phyloP scores from a whole-genome alignment of 106 monocot species.

The Acorus calamus region DNA sequence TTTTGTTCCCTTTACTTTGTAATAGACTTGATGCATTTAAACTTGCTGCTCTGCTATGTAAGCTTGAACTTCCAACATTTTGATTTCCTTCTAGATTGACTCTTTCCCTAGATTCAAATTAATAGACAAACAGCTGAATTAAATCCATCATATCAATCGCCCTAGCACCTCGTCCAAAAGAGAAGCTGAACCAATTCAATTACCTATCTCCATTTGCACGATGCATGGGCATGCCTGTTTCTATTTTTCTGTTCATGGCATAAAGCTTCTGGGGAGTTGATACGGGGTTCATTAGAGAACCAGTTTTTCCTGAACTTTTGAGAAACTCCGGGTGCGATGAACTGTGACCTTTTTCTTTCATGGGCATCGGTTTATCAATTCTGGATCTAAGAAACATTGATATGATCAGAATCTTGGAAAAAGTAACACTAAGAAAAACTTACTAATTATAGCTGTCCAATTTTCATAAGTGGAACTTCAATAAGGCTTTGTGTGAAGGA shows the following conservation, averaged over 20 bases:
- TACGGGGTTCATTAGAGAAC: slow-evolving; percentile 13
- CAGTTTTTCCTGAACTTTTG: slow-evolving; percentile 3
- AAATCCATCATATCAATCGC: too few relatives aligned
- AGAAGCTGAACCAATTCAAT: too few relatives aligned
- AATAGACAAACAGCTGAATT: slow-evolving; percentile 2
- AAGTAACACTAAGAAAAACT: too few relatives aligned
- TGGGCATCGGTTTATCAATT: slow-evolving; percentile 3
- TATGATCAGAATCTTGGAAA: too few relatives aligned
- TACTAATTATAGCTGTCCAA: too few relatives aligned
- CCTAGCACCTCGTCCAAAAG: too few relatives aligned
- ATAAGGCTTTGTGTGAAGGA: too few relatives aligned
- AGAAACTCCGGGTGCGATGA: slow-evolving; percentile 12
- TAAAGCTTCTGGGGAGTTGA: slow-evolving; percentile 19
- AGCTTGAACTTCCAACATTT: slow-evolving; percentile 12
- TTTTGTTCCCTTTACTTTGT: slow-evolving; percentile 9
- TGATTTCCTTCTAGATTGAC: slow-evolving; percentile 13
- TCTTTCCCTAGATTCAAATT: slow-evolving; percentile 17
- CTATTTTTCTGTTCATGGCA: slow-evolving; percentile 11
- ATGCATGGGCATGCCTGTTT: slow-evolving; percentile 11
- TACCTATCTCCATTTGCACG: slow-evolving; percentile 21
- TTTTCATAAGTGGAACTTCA: too few relatives aligned
- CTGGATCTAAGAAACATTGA: not conserved
- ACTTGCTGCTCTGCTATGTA: slow-evolving; percentile 1
- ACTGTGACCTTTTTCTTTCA: slow-evolving; percentile 22
- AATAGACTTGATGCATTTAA: slow-evolving; percentile 3